phyloP scores from a whole-genome alignment of 805 yeast species.

The Kodamaea neixiangensis region DNA sequence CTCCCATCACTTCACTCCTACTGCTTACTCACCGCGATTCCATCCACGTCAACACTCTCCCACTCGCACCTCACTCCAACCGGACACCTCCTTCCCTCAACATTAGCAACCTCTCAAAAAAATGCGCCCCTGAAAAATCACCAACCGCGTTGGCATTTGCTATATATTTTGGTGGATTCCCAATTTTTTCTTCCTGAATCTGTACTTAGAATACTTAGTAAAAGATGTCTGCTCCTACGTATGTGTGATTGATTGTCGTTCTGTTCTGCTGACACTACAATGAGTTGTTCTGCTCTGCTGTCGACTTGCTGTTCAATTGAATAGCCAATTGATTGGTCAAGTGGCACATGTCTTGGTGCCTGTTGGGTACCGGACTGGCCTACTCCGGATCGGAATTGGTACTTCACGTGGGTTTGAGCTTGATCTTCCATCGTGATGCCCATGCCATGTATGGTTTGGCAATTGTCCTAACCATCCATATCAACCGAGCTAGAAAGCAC shows the following conservation, averaged over 20 bases:
- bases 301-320: not conserved
- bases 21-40: not conserved
- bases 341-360: not conserved
- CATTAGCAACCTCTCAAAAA: not conserved
- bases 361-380: not conserved
- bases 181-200: conserved; percentile 4
- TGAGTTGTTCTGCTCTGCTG: not conserved
- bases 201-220: not conserved
- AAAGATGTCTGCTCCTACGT: conserved; percentile 47
- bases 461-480: too few relatives aligned
- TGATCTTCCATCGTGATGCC: too few relatives aligned
- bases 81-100: not conserved
- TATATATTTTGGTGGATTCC: conserved; percentile 1
- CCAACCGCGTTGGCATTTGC: not conserved
- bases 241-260: conserved; percentile 23
- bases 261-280: not conserved
- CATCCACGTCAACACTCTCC: not conserved
- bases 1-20: too few relatives aligned
- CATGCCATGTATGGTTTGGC: too few relatives aligned
- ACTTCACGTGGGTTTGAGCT: not conserved
- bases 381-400: conserved; percentile 3
- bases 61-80: not conserved
- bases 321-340: not conserved
- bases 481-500: too few relatives aligned
- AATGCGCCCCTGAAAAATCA: not conserved